phyloP scores from a whole-genome alignment of 2,329 filamentous ascomycete genomes.

The Helotiales sp. region DNA sequence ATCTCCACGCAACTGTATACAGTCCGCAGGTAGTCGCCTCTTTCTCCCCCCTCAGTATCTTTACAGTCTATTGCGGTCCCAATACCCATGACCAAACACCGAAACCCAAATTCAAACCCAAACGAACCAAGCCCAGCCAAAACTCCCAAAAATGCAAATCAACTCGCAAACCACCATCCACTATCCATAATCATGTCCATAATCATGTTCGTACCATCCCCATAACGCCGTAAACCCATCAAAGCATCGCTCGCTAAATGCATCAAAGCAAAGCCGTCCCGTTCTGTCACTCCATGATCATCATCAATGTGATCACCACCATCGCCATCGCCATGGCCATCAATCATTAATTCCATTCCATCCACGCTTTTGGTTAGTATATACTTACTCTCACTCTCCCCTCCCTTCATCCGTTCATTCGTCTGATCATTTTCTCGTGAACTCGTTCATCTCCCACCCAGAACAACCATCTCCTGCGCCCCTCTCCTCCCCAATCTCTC shows the following conservation, averaged over 20 bases:
- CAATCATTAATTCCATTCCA: conserved; percentile 4
- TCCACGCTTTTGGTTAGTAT: background rate
- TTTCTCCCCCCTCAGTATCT: background rate
- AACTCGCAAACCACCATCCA: background rate
- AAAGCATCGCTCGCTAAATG: conserved; percentile 11
- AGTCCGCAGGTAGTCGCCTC: background rate
- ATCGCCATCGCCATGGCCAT: background rate
- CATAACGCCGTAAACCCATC: conserved; percentile 9
- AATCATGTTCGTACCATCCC: background rate
- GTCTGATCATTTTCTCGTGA: background rate
- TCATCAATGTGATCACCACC: background rate
- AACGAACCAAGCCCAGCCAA: background rate
- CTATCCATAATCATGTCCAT: conserved; percentile 1
- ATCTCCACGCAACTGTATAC: conserved; percentile 1
- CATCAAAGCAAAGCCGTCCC: background rate
- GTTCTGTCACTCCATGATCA: background rate
- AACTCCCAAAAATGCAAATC: conserved; percentile 7
- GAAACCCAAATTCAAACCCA: background rate
- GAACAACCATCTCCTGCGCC: conserved; percentile 26
- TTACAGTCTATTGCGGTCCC: conserved; percentile 3
- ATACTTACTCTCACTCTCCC: background rate
- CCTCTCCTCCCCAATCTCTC: conserved; percentile 38
- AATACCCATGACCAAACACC: background rate
- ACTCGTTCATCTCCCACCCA: conserved; percentile 18
- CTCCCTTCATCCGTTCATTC: background rate